A percentile compares a stretch with the other conserved stretches of the same genome.
These are phyloP conservation scores for Myxozyma lipomycoides DNA, from an alignment of 805 yeast species.

Conservation along the genomic window DNA sequence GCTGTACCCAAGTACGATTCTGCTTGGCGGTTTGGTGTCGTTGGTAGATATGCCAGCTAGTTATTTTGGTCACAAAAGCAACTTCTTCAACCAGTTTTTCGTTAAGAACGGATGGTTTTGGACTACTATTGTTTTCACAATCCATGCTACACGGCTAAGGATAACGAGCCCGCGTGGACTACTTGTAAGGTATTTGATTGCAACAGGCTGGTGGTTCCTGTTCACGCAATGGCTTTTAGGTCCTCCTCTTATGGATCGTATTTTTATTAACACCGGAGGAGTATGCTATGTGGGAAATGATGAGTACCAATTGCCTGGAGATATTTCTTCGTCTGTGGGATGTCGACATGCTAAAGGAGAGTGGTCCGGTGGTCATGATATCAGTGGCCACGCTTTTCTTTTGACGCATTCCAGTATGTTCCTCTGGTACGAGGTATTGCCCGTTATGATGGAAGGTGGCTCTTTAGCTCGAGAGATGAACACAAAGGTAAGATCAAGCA, in stretches of 20 bases:
- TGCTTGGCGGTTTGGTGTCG: slow-evolving; percentile 32
- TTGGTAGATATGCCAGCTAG: slow-evolving; percentile 25
- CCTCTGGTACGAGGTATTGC: slow-evolving; percentile 60
- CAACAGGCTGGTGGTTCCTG: slow-evolving; percentile 76
- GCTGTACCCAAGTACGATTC: slow-evolving; percentile 30
- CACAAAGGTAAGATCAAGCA: slow-evolving; percentile 18
- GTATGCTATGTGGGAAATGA: slow-evolving; percentile 44
- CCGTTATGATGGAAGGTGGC: slow-evolving; percentile 36
- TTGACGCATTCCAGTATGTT: slow-evolving; percentile 63
- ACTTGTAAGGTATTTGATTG: slow-evolving; percentile 44
- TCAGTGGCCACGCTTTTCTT: slow-evolving; percentile 88
- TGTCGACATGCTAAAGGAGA: slow-evolving; percentile 60
- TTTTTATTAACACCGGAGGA: slow-evolving; percentile 82
- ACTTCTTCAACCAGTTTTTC: slow-evolving; percentile 64
- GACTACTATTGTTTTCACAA: slow-evolving; percentile 53
- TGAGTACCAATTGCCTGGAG: slow-evolving; percentile 12
- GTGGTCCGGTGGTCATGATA: slow-evolving; percentile 91
- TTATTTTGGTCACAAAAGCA: slow-evolving; percentile 50
- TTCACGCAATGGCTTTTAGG: slow-evolving; percentile 89
- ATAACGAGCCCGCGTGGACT: slow-evolving; percentile 7
- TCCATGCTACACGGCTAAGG: slow-evolving; percentile 13
- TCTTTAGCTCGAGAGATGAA: slow-evolving; percentile 15
- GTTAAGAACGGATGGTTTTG: slow-evolving; percentile 93
- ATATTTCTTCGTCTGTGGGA: slow-evolving; percentile 36
- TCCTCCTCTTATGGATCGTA: slow-evolving; percentile 80